These are phyloP conservation scores for Parmelia sp. DNA, from an alignment of 495 filamentous ascomycete genomes.

Conservation along the genomic window DNA sequence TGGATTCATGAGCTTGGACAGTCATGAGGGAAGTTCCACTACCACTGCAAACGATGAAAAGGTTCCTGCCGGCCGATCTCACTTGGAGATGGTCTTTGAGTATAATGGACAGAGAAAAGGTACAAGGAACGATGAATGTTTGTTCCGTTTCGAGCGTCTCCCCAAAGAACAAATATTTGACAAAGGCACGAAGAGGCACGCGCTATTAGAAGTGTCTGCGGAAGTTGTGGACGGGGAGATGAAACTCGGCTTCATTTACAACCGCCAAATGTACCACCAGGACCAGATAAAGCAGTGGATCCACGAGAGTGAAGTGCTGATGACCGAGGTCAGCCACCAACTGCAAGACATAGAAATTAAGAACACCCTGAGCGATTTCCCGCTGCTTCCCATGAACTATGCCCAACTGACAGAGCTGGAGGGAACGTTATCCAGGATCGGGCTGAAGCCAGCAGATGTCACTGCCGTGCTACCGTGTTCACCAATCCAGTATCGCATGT, in stretches of 20 bases:
- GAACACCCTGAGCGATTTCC: constrained; percentile 2
- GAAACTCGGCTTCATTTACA: not conserved
- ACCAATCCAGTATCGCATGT: constrained; percentile 1
- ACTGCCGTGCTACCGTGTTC: not conserved
- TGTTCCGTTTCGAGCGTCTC: not conserved
- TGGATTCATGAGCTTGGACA: too few species aligned
- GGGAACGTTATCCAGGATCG: not conserved
- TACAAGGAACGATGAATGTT: not conserved
- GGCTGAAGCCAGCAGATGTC: not conserved
- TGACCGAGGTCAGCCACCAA: not conserved
- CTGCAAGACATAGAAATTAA: not conserved
- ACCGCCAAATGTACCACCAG: not conserved
- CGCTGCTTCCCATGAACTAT: not conserved
- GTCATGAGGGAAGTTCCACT: too few species aligned
- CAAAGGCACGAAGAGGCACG: not conserved
- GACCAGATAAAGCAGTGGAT: constrained; percentile 1
- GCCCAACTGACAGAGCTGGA: not conserved
- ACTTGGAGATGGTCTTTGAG: not conserved
- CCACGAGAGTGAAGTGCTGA: not conserved
- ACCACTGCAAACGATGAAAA: too few species aligned
- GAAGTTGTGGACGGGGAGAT: not conserved
- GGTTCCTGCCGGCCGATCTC: too few species aligned
- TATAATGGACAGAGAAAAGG: not conserved
- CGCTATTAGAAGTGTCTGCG: constrained; percentile 1
- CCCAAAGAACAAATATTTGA: not conserved